Evolutionary conservation across 371 early-diverging fungal genomes (phyloP), one percentile per base, ranked within the genome.

Genomic region (Syncephalastrum contaminatum): DNA sequence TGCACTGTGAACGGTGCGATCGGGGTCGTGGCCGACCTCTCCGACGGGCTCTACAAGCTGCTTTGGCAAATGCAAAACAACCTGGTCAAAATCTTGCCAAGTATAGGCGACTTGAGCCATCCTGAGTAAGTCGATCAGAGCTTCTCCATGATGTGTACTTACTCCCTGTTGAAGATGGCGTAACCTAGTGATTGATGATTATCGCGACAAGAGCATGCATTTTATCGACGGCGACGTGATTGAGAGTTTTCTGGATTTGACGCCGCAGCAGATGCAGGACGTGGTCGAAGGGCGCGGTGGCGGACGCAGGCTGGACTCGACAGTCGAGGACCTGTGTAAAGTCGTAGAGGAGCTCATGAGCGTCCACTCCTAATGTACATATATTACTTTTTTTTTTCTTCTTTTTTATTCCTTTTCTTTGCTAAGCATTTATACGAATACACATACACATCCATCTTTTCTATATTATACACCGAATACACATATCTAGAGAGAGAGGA

Each of bases 201-300:
- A 84, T 44, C 70, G 62, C 15, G 63, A 75, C 5, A 70, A 75
- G 19, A 70, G 83, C n/a, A 72, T 75, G 20, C 83, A 87, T 6
- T 90, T 93, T 54, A 77, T 97, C 46, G 97, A 97, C 62, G 98
- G 98, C 7, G 97, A 97, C 67, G 59, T 96, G 56, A 84, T 97
- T 27, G 94, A 95, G 67, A 70, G 78, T 53, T 95, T 91, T 53
- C 59, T 95, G 53, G 92, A 93, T 48, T 62, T 94, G 58, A 64
- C 81, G 0, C 73, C 75, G 5, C 82, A 83, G 21, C 83, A 86
- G 50, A 77, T 83, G 81, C 80, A 83, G 45, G 62, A 64, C n/a
- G 86, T 90, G 4, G 74, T 88, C 15, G 76, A 75, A 55, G 80
- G 80, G 4, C 63, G 61, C n/a, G 55, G 67, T 46, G 80, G 80